Base-by-base conservation (phyloP, 495 filamentous ascomycete species). In the Collariella sp. region DNA sequence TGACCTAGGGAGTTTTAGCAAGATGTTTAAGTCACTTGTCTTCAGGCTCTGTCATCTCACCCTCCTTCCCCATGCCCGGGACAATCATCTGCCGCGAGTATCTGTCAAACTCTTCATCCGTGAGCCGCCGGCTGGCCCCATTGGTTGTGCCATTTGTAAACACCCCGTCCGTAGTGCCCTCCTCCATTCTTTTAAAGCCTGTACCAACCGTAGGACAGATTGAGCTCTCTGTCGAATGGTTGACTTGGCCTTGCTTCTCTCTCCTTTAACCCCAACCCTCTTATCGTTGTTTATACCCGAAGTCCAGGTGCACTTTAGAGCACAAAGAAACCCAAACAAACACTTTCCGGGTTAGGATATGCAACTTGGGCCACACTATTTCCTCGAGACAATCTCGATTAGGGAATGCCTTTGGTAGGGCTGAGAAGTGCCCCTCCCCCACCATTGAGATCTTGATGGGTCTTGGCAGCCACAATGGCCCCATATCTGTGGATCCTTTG, bases 31-130 rank as follows among this genome's bases (percentile, higher is more conserved):
- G n/a, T n/a, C n/a, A 49, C 16, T 56, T 39, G 23, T 48, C 18
- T 31, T 10, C 20, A 6, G 3, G 35, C 12, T 1, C 20, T 1
- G 15, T 31, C 26, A 3, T 7, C 50, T 55, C 23, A 86, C 88
- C 89, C 66, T 82, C 74, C 23, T 95, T 75, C 2, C 91, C 91
- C 54, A 98, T 76, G 53, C 87, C 81, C 0, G 89, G 85, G 35
- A 98, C 78, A 41, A 96, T 91, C 74, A 98, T 85, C 69, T 98
- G 93, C 38, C 93, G 77, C 5, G 89, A 89, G 73, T 98, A 98
- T 46, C 90, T 80, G 7, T 68, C 65, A 36, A 68, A 57, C 35
- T 68, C 65, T 1, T 64, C 65, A 19, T 64, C 56, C 24, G 58
- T 60, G 12, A 67, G 60, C 18, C 42, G 56, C 0, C 59, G 51